phyloP scores from a whole-genome alignment of 345 rosid genomes.

The Balakata baccata region DNA sequence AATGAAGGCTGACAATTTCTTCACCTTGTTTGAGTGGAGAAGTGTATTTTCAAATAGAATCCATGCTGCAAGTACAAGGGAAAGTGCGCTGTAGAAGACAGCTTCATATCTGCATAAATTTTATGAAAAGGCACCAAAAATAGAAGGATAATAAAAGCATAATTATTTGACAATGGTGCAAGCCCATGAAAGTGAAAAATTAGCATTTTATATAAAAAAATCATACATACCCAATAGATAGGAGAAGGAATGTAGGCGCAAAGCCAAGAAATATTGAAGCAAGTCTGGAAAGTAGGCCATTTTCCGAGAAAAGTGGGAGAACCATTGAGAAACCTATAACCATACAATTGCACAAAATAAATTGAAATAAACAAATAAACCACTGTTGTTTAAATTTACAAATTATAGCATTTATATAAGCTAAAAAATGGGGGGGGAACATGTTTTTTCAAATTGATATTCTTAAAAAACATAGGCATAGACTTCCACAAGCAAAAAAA shows the following conservation, averaged over 20 bases:
- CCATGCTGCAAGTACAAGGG: slow-evolving; percentile 77
- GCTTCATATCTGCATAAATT: slow-evolving; percentile 75
- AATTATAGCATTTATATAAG: not conserved
- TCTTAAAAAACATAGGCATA: not conserved
- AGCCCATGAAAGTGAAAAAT: slow-evolving; percentile 7
- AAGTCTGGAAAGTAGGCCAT: slow-evolving; percentile 63
- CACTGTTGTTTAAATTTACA: not conserved
- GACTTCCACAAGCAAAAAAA: not conserved
- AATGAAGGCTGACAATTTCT: slow-evolving; percentile 37
- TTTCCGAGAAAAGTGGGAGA: slow-evolving; percentile 77
- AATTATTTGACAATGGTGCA: not conserved
- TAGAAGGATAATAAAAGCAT: slow-evolving; percentile 9
- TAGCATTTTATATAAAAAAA: slow-evolving; percentile 7
- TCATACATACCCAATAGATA: slow-evolving; percentile 73
- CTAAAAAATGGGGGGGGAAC: not conserved
- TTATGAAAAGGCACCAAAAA: slow-evolving; percentile 11
- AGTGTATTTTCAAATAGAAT: slow-evolving; percentile 71
- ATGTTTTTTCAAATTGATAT: not conserved
- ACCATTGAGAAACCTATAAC: slow-evolving; percentile 65
- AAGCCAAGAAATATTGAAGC: slow-evolving; percentile 87
- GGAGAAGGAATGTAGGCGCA: slow-evolving; percentile 83
- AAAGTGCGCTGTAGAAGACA: slow-evolving; percentile 80
- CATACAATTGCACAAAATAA: slow-evolving; percentile 17
- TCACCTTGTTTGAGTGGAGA: slow-evolving; percentile 42
- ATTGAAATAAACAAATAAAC: not conserved